Base-by-base conservation (phyloP, 1,284 basidiomycete species). In the Takashimella tepidaria region DNA sequence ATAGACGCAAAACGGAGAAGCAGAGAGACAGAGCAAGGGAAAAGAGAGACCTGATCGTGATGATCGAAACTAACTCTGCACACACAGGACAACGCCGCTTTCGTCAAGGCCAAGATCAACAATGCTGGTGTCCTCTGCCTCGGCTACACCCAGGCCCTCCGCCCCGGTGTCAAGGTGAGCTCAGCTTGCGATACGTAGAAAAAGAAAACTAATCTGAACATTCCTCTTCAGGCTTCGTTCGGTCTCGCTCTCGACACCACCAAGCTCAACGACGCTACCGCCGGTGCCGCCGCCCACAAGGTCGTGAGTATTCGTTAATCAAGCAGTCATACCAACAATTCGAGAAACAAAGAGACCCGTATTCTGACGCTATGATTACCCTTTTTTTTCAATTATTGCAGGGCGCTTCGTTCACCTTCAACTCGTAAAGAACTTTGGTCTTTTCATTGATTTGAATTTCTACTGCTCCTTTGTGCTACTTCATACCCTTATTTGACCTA, bases 51-150 rank as follows among this genome's bases (percentile, higher is more conserved):
- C n/a, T n/a, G n/a, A n/a, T n/a, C n/a, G n/a, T n/a, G 40, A 31
- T 54, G 45, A 49, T 50, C 45, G 57, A 87, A 84, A 52, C 87
- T 87, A 80, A 37, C 31, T 16, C n/a, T n/a, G n/a, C 8, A 37
- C 16, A 8, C 31, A 37, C 85, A 95, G 62, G 92, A 96, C 80
- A 79, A 82, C 53, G 86, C 91, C 66, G 87, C 92, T 21, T 96
- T 91, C 72, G 82, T 96, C 80, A 96, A 99, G 84, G 90, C 92
- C 69, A 98, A 98, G 85, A 95, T 98, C 80, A 97, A 96, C 86
- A 95, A 95, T 81, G 77, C 85, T 62, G 92, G 92, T 81, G 82
- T 93, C 70, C 83, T 96, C 63, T 86, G 84, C 67, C 84, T 93
- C 63, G 89, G 87, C 64, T 92, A 95, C 83, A 93, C 90, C 49